Percentiles rank a stretch among this genome's conserved stretches.
Evolutionary conservation across 177 flowering plant genomes (phyloP).

Genomic region (Vitis hybrid): DNA sequence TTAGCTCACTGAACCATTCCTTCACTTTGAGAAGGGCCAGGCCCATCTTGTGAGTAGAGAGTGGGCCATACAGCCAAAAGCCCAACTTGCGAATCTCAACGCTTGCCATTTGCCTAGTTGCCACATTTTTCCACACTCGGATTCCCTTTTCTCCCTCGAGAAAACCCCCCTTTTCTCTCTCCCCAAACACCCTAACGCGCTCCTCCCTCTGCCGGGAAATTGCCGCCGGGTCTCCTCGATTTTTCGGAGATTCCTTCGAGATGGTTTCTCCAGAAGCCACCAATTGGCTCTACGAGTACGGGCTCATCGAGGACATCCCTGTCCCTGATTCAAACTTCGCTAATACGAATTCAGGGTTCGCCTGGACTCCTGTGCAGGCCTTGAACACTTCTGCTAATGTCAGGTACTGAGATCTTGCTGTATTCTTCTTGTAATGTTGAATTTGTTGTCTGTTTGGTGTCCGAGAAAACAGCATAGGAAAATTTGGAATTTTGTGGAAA

Average conservation of each 20-base stretch:
- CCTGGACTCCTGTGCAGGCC: conserved; percentile 41
- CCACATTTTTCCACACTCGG: not conserved
- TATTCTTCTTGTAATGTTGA: not conserved
- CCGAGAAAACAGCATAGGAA: no score
- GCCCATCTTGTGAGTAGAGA: no score
- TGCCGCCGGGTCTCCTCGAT: conserved; percentile 5
- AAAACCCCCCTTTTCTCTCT: not conserved
- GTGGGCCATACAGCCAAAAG: no score
- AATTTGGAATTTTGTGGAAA: no score
- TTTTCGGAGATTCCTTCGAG: conserved; percentile 16
- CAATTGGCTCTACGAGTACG: conserved; percentile 56
- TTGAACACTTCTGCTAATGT: conserved; percentile 29
- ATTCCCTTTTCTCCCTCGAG: conserved; percentile 6
- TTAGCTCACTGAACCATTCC: no score
- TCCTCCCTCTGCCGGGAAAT: conserved; percentile 11
- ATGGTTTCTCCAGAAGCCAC: conserved; percentile 60
- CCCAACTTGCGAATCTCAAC: not conserved
- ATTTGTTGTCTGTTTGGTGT: not conserved
- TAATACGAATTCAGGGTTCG: conserved; percentile 34
- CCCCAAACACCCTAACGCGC: not conserved
- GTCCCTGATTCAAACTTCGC: conserved; percentile 35
- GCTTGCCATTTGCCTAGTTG: conserved; percentile 4
- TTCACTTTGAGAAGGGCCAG: no score
- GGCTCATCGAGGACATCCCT: conserved; percentile 52
- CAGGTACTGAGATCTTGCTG: conserved; percentile 28